Base-by-base conservation (phyloP, 768 basidiomycete genomes). In the Chlorophyllum brunneum region DNA sequence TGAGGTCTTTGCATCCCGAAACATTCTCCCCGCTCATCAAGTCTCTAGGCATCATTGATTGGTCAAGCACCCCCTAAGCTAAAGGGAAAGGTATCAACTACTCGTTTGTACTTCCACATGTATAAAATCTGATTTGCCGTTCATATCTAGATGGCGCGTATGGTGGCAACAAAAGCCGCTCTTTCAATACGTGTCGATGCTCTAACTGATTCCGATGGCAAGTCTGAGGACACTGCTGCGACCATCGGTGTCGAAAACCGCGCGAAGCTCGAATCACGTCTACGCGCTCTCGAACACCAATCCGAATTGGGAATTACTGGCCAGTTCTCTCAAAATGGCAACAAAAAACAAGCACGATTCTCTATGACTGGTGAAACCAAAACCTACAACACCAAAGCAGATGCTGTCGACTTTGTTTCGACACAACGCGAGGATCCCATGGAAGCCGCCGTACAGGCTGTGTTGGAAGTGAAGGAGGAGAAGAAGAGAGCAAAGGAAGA, bases 81-180 rank as follows among this genome's bases (percentile, higher is more conserved):
- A 59, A 99, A 98, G 78, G 95, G 95, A 62, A 99, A 98, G 76
- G 88, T 86, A 42, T 61, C 75, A 55, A 1, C 7, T 44, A 13
- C 16, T 3, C 27, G 10, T 26, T 6, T 16, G 13, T 36, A 48
- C 26, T 11, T 15, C 43, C 11, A 16, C 22, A 9, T 30, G 34
- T 26, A 16, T 54, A 48, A 56, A 22, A 57, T 23, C 38, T n/a
- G 15, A 15, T 26, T 30, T 30, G n/a, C 20, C 13, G 2, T 39
- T 26, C 29, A 39, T 24, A 45, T 48, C 5, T 60, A 90, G 86
- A 98, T 98, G 97, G 97, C 97, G 18, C 91, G 97, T 63, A 99
- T 99, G 97, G 93, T 98, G 26, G 95, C 97, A 43, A 98, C 97
- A 42, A 99, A 99, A 76, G 86, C 95, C 3, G 91, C 97, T 1